Evolutionary conservation across 140 eudicot species (phyloP).

Genomic region (Oenanthe javanica): DNA sequence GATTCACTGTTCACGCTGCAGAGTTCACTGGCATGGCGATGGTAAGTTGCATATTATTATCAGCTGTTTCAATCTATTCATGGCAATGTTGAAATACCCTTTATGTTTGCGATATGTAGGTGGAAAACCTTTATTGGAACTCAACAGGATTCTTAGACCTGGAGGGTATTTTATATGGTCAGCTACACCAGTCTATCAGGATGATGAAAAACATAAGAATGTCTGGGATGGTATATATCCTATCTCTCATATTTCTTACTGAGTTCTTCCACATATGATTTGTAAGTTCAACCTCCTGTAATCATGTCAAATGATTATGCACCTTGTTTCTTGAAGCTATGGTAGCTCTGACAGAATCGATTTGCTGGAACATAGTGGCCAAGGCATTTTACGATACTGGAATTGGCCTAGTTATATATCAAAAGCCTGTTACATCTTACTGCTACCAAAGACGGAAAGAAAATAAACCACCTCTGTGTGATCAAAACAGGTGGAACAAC

Average conservation of each 20-base stretch:
- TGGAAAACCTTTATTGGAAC: conserved; percentile 90
- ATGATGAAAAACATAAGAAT: conserved; percentile 54
- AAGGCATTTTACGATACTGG: conserved; percentile 60
- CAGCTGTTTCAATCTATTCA: not conserved
- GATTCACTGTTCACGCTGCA: conserved; percentile 97
- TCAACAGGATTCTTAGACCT: conserved; percentile 90
- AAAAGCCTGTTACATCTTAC: conserved; percentile 73
- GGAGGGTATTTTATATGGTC: conserved; percentile 98
- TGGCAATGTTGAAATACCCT: conserved; percentile 1
- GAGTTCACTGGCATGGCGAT: conserved; percentile 97
- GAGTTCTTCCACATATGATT: not conserved
- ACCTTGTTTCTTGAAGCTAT: conserved; percentile 56
- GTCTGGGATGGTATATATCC: conserved; percentile 65
- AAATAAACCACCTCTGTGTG: conserved; percentile 70
- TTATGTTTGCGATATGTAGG: conserved; percentile 41
- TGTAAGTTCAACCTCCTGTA: not conserved
- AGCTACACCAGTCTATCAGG: conserved; percentile 91
- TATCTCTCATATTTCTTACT: not conserved
- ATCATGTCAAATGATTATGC: too few relatives aligned
- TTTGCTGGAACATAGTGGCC: conserved; percentile 88
- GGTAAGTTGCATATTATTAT: conserved; percentile 29
- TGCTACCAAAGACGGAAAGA: conserved; percentile 62
- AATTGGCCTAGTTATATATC: conserved; percentile 75
- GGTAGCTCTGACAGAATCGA: conserved; percentile 69
- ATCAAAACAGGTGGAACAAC: conserved; percentile 32